phyloP scores from a whole-genome alignment of 2,329 filamentous ascomycete species.

The Nemania sp. region DNA sequence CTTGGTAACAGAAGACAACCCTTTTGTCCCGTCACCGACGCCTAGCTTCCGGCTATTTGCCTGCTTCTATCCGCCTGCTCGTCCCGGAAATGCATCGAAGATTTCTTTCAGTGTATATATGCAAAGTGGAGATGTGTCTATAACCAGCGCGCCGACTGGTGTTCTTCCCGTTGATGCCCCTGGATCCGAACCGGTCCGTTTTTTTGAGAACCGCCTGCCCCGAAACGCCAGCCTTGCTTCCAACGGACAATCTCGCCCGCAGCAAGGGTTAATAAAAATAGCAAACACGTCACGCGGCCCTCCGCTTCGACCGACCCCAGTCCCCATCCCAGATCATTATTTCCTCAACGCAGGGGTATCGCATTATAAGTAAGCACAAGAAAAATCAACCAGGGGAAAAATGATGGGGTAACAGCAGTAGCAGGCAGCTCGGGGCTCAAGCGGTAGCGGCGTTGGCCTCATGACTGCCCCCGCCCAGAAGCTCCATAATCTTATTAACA shows the following conservation, averaged over 20 bases:
- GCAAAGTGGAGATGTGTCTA: slow-evolving; percentile 59
- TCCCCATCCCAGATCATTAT: slow-evolving; percentile 30
- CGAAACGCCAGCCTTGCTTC: slow-evolving; percentile 33
- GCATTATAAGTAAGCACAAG: slow-evolving; percentile 40
- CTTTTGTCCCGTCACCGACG: slow-evolving; percentile 18
- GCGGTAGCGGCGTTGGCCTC: slow-evolving; percentile 44
- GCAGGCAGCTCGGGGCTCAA: slow-evolving; percentile 16
- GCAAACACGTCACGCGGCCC: slow-evolving; percentile 17
- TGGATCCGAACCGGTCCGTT: slow-evolving; percentile 23
- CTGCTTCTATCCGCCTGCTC: slow-evolving; percentile 10
- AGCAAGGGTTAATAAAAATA: slow-evolving; percentile 10
- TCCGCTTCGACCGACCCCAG: slow-evolving; percentile 36
- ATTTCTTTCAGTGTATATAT: slow-evolving; percentile 37
- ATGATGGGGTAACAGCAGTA: not conserved
- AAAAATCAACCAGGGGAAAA: slow-evolving; percentile 29
- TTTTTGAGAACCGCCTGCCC: slow-evolving; percentile 29
- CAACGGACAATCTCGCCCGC: slow-evolving; percentile 9
- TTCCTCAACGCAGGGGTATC: slow-evolving; percentile 42
- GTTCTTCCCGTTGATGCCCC: slow-evolving; percentile 31
- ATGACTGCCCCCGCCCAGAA: slow-evolving; percentile 67
- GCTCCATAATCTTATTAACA: slow-evolving; percentile 88
- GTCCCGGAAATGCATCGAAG: slow-evolving; percentile 29
- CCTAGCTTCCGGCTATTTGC: slow-evolving; percentile 9
- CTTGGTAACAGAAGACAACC: slow-evolving; percentile 13
- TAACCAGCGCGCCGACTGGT: slow-evolving; percentile 39